Evolutionary conservation across 768 basidiomycete species (phyloP).

Genomic region (Lactifluus rugatus): DNA sequence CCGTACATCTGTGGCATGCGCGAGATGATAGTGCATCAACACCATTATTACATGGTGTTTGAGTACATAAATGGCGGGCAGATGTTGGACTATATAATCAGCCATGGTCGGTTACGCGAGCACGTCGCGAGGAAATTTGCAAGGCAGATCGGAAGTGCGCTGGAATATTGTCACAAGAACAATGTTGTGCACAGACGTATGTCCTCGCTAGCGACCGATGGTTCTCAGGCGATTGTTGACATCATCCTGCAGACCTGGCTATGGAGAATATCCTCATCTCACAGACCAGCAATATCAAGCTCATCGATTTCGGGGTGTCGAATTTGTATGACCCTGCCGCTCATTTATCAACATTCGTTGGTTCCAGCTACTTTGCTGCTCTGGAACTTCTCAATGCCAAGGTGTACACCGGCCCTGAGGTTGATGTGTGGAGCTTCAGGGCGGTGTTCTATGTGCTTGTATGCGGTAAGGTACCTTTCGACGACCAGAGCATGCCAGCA

Average conservation of each 20-base stretch:
- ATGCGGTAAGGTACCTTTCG: constrained; percentile 97
- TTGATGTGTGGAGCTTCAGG: constrained; percentile 98
- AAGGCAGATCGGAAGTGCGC: constrained; percentile 89
- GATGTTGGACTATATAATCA: constrained; percentile 99
- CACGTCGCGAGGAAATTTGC: constrained; percentile 96
- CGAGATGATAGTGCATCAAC: constrained; percentile 94
- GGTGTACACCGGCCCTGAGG: constrained; percentile 94
- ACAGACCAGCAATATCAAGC: constrained; percentile 98
- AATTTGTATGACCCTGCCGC: constrained; percentile 80
- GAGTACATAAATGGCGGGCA: constrained; percentile 99
- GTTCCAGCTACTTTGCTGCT: constrained; percentile 96
- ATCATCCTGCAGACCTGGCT: constrained; percentile 61
- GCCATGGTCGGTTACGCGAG: constrained; percentile 90
- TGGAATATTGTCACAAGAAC: constrained; percentile 96
- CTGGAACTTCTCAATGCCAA: constrained; percentile 96
- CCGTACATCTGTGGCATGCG: constrained; percentile 99
- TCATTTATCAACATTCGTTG: constrained; percentile 92
- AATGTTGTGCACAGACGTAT: constrained; percentile 91
- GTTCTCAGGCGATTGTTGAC: not conserved
- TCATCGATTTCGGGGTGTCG: constrained; percentile 97
- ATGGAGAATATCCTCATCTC: constrained; percentile 99
- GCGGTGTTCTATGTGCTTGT: constrained; percentile 97
- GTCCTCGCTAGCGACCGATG: constrained; percentile 17
- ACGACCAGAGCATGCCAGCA: constrained; percentile 99
- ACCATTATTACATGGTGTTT: constrained; percentile 99